phyloP scores from a whole-genome alignment of 768 basidiomycete species.

The Piloderma croceum region DNA sequence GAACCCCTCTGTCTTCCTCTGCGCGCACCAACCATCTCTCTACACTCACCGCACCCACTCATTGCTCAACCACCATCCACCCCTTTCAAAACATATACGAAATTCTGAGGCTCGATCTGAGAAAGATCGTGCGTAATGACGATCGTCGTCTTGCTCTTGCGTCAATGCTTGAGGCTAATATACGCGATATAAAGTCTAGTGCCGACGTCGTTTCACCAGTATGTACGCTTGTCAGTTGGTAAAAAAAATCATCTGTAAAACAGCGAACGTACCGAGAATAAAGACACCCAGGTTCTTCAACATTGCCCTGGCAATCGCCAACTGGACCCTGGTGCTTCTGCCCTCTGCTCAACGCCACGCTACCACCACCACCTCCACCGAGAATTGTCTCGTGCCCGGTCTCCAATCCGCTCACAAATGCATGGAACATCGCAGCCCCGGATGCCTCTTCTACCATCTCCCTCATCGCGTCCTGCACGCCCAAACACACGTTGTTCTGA shows the following conservation, averaged over 20 bases:
- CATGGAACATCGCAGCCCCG: slow-evolving; percentile 78
- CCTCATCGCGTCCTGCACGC: slow-evolving; percentile 46
- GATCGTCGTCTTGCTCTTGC: slow-evolving; percentile 40
- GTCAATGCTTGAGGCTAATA: slow-evolving; percentile 50
- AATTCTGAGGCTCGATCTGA: slow-evolving; percentile 51
- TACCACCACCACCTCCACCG: slow-evolving; percentile 64
- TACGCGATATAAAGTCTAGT: slow-evolving; percentile 56
- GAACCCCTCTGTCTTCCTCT: no score
- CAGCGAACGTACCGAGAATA: slow-evolving; percentile 72
- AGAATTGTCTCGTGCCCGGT: slow-evolving; percentile 83
- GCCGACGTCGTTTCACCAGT: slow-evolving; percentile 52
- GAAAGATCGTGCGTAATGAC: slow-evolving; percentile 67
- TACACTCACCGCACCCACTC: no score
- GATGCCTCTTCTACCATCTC: slow-evolving; percentile 81
- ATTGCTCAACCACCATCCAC: no score
- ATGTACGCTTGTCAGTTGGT: slow-evolving; percentile 19
- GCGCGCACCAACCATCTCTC: no score
- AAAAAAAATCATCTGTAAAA: slow-evolving; percentile 54
- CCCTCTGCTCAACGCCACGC: slow-evolving; percentile 77
- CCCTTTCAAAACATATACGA: slow-evolving; percentile 67
- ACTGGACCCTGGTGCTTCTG: slow-evolving; percentile 84
- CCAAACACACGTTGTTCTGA: no score
- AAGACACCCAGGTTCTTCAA: slow-evolving; percentile 83
- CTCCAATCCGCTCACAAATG: slow-evolving; percentile 80
- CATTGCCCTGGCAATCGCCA: slow-evolving; percentile 84